Evolutionary conservation across 352 stramenopile genomes (phyloP).

Genomic region (Globisporangium acanthophoron): DNA sequence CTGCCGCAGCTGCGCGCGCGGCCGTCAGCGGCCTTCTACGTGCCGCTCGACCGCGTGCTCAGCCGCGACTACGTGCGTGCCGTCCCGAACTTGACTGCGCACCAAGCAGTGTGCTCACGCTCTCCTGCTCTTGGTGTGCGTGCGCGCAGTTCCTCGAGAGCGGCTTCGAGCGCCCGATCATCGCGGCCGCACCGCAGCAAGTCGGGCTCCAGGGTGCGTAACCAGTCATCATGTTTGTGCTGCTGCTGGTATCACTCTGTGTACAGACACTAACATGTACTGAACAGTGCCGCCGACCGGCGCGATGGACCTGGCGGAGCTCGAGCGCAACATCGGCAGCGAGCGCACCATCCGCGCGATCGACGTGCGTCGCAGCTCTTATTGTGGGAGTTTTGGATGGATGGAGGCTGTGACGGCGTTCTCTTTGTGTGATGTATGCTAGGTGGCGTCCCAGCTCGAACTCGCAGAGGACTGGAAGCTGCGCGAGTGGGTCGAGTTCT

Average conservation of each 20-base stretch:
- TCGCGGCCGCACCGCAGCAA: conserved; percentile 17
- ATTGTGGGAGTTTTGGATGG: too few species aligned
- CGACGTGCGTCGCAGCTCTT: conserved; percentile 16
- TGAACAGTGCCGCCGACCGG: conserved; percentile 4
- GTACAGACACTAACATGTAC: background rate
- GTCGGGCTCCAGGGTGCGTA: conserved; percentile 20
- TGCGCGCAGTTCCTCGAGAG: conserved; percentile 17
- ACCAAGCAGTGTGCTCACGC: background rate
- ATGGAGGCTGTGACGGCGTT: background rate
- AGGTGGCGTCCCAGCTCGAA: conserved; percentile 28
- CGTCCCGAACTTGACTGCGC: background rate
- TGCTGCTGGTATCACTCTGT: too few species aligned
- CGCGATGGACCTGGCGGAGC: conserved; percentile 16
- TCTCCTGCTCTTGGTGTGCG: background rate
- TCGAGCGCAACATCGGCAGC: conserved; percentile 17
- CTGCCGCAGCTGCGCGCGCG: conserved; percentile 9
- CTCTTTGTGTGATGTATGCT: background rate
- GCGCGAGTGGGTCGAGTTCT: conserved; percentile 32
- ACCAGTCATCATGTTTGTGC: background rate
- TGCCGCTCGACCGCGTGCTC: conserved; percentile 1
- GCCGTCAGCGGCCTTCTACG: background rate
- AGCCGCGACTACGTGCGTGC: conserved; percentile 7
- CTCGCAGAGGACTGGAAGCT: conserved; percentile 27
- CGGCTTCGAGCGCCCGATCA: conserved; percentile 20
- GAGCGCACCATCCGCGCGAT: conserved; percentile 25